A percentile compares a stretch with the other conserved stretches of the same genome.
Evolutionary conservation across 345 rosid genomes (phyloP).

Genomic region (Brassica cretica): DNA sequence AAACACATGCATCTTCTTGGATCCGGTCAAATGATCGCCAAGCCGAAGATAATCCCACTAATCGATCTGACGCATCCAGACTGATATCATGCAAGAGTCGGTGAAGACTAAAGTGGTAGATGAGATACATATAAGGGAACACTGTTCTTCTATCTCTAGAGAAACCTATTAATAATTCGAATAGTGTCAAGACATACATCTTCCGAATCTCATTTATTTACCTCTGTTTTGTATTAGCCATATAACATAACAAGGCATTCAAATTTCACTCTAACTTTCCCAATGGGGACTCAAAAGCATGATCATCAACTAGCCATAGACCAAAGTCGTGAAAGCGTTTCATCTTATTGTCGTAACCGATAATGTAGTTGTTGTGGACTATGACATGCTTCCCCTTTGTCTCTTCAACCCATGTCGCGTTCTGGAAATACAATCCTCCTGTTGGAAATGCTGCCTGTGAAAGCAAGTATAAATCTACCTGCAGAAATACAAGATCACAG

Average conservation of each 20-base stretch:
- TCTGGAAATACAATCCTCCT: slow-evolving; percentile 8
- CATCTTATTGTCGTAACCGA: slow-evolving; percentile 43
- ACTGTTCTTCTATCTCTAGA: too few relatives aligned
- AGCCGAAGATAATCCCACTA: too few relatives aligned
- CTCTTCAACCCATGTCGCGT: slow-evolving; percentile 8
- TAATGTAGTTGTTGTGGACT: slow-evolving; percentile 1
- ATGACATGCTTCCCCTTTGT: slow-evolving; percentile 11
- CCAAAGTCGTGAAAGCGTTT: slow-evolving; percentile 72
- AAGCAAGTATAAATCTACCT: slow-evolving; percentile 57
- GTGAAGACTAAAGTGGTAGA: too few relatives aligned
- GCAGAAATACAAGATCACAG: slow-evolving; percentile 3
- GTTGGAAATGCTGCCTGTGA: slow-evolving; percentile 2
- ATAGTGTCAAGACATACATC: too few relatives aligned
- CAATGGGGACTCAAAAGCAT: slow-evolving; percentile 62
- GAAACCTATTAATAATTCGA: too few relatives aligned
- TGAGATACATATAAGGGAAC: too few relatives aligned
- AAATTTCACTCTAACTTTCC: slow-evolving; percentile 48
- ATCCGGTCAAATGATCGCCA: too few relatives aligned
- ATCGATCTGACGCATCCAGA: too few relatives aligned
- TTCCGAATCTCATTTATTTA: not conserved
- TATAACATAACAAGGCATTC: not conserved
- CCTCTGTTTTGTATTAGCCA: not conserved
- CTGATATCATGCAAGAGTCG: too few relatives aligned
- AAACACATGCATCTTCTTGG: slow-evolving; percentile 1
- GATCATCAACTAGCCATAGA: slow-evolving; percentile 85